Evolutionary conservation across 2,329 filamentous ascomycete genomes (phyloP).

Genomic region (Dryadomyces sulphureus): DNA sequence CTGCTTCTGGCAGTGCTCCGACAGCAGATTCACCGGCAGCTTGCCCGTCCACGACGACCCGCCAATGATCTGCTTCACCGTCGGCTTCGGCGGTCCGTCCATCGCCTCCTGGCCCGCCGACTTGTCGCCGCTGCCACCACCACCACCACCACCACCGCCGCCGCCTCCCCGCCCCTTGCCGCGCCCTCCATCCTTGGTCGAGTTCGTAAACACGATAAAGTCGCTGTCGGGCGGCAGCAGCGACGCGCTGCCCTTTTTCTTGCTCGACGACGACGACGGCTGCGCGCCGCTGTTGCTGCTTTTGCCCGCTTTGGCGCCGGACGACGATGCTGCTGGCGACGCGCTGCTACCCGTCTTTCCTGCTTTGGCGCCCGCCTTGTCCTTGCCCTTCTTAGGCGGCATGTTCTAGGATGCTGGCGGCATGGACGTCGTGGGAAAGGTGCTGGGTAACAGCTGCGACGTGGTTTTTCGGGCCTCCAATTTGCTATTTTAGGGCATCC

Average conservation of each 20-base stretch:
- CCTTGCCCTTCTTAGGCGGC: constrained; percentile 4
- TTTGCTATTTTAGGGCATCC: too few species aligned
- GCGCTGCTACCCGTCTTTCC: too few species aligned
- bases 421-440: background rate
- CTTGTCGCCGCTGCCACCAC: background rate
- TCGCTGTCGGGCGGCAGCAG: constrained; percentile 28
- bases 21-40: constrained; percentile 80
- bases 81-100: constrained; percentile 37
- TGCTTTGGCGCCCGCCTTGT: background rate
- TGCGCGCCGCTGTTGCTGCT: background rate
- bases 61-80: constrained; percentile 70
- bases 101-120: accelerated
- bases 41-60: constrained; percentile 97
- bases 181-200: constrained; percentile 34
- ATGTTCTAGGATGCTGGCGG: background rate
- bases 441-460: background rate
- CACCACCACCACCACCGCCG: background rate
- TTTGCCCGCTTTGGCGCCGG: background rate
- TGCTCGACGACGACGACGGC: background rate
- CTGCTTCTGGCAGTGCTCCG: constrained; percentile 89
- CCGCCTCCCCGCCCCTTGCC: constrained; percentile 16
- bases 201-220: constrained; percentile 42
- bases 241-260: constrained; percentile 8
- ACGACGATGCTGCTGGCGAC: too few species aligned
- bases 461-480: background rate